These are phyloP conservation scores for Corylus avellana DNA, from an alignment of 306 rosid species.

Conservation along the genomic window DNA sequence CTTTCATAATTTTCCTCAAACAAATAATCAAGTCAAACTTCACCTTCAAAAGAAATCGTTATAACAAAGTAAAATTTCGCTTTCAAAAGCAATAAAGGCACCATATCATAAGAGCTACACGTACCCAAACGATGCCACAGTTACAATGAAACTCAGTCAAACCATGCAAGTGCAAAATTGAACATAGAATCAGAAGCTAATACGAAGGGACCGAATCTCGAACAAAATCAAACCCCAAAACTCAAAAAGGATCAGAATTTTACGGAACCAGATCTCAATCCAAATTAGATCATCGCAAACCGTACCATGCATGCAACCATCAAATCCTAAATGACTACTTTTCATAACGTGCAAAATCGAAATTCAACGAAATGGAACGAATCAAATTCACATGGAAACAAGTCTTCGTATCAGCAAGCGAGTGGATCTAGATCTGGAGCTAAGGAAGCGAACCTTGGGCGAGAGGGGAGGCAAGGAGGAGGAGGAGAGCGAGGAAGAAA, in stretches of 20 bases:
- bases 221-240: not conserved
- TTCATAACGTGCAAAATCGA: not conserved
- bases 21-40: not conserved
- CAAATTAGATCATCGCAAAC: conserved; percentile 24
- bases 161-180: not conserved
- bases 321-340: conserved; percentile 4
- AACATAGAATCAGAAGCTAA: not conserved
- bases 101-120: not conserved
- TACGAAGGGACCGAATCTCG: not conserved
- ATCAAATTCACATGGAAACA: not conserved
- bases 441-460: conserved; percentile 55
- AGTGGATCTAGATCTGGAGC: conserved; percentile 60
- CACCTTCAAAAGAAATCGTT: not conserved
- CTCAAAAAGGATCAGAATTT: not conserved
- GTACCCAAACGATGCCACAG: not conserved
- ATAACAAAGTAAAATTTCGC: not conserved
- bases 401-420: not conserved
- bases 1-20: not conserved
- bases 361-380: not conserved
- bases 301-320: conserved; percentile 39
- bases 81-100: not conserved
- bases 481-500: conserved; percentile 65
- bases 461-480: conserved; percentile 73
- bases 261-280: conserved; percentile 31
- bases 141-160: not conserved